A percentile compares a stretch with the other conserved stretches of the same genome.
Evolutionary conservation across 257 asterid genomes (phyloP).

Genomic region (Salvia hispanica): DNA sequence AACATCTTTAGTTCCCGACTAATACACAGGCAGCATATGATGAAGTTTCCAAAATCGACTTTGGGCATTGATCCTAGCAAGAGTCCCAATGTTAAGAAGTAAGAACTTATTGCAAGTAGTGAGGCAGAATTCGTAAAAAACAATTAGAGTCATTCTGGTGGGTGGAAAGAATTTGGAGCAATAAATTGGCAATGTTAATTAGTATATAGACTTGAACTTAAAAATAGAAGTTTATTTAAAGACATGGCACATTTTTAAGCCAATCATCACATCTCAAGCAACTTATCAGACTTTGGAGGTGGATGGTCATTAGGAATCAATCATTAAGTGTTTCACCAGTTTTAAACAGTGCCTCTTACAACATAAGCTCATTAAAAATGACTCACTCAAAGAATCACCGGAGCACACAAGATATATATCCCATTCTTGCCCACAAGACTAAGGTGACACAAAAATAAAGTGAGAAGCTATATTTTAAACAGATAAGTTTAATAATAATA

Average conservation of each 20-base stretch:
- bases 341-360: not conserved
- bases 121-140: not conserved
- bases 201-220: not conserved
- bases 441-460: not conserved
- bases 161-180: not conserved
- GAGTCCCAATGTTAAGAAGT: not conserved
- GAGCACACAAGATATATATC: not conserved
- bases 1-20: constrained; percentile 1
- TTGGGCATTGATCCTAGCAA: not conserved
- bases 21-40: not conserved
- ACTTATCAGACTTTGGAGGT: not conserved
- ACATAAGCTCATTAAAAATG: not conserved
- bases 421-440: constrained; percentile 8
- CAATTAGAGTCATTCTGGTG: not conserved
- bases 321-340: not conserved
- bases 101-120: not conserved
- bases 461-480: not conserved
- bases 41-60: too few relatives aligned
- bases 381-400: constrained; percentile 13
- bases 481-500: not conserved
- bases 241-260: too few relatives aligned
- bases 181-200: not conserved
- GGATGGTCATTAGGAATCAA: not conserved
- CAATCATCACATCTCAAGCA: too few relatives aligned
- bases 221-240: too few relatives aligned